A percentile compares a stretch with the other conserved stretches of the same genome.
Evolutionary conservation across 2,329 filamentous ascomycete species (phyloP).

Genomic region (Fusarium pseudoanthophilum): DNA sequence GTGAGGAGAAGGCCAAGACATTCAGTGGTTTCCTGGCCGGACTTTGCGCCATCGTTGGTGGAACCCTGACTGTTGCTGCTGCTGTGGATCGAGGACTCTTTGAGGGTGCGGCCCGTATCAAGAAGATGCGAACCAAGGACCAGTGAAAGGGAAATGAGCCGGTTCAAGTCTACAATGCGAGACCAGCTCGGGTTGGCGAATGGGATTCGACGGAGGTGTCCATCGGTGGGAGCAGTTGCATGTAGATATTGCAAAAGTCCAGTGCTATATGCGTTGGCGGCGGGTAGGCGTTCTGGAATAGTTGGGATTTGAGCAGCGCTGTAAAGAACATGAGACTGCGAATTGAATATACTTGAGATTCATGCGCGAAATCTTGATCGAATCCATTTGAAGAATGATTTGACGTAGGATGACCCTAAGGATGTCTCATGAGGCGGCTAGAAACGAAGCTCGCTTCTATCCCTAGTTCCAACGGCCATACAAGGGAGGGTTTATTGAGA

Average conservation of each 20-base stretch:
- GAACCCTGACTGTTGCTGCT: conserved; percentile 94
- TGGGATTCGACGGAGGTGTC: conserved; percentile 1
- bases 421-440: conserved; percentile 16
- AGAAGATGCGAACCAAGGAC: conserved; percentile 81
- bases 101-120: conserved; percentile 84
- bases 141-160: conserved; percentile 51
- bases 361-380: background rate
- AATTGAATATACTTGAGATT: conserved; percentile 3
- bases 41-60: conserved; percentile 92
- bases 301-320: conserved; percentile 36
- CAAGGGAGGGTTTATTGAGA: conserved; percentile 38
- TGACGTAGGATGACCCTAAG: background rate
- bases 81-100: conserved; percentile 92
- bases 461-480: conserved; percentile 13
- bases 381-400: conserved; percentile 5
- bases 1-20: conserved; percentile 87
- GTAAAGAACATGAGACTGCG: conserved; percentile 23
- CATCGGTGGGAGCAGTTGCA: conserved; percentile 23
- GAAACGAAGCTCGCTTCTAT: conserved; percentile 9
- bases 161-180: background rate
- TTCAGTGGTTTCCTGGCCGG: conserved; percentile 94
- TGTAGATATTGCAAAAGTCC: conserved; percentile 38
- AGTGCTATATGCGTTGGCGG: conserved; percentile 40
- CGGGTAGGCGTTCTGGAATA: conserved; percentile 44
- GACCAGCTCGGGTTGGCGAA: conserved; percentile 23